These are phyloP conservation scores for Fusarium agapanthi DNA, from an alignment of 2,329 filamentous ascomycete genomes.

Conservation along the genomic window DNA sequence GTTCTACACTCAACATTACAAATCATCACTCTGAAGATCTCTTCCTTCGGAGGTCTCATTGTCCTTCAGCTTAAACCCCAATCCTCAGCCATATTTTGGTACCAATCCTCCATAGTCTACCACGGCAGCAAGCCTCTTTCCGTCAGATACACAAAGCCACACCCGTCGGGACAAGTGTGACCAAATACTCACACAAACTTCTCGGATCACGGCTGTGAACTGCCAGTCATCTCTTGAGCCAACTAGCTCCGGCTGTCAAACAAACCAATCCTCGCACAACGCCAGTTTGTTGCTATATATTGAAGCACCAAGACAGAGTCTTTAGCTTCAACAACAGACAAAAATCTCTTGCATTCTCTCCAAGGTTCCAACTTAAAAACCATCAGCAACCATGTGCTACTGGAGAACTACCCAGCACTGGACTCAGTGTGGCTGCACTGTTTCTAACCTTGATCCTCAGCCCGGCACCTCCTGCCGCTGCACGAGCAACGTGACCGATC, in stretches of 20 bases:
- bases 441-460: constrained; percentile 34
- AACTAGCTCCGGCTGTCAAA: constrained; percentile 14
- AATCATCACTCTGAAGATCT: not conserved
- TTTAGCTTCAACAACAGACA: not conserved
- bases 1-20: not conserved
- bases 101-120: constrained; percentile 5
- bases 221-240: constrained; percentile 28
- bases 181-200: constrained; percentile 37
- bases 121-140: constrained; percentile 33
- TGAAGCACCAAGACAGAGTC: not conserved
- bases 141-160: constrained; percentile 31
- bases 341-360: not conserved
- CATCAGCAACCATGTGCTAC: constrained; percentile 45
- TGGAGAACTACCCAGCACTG: constrained; percentile 46
- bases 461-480: constrained; percentile 45
- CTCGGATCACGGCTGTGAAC: constrained; percentile 34
- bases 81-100: constrained; percentile 3
- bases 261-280: constrained; percentile 22
- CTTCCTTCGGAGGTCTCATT: not conserved
- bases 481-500: constrained; percentile 35
- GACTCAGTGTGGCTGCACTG: constrained; percentile 46
- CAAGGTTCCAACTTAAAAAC: not conserved
- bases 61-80: not conserved
- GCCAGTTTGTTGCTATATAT: constrained; percentile 26
- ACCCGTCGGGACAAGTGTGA: constrained; percentile 34